Conservation (phyloP, 352 stramenopile genomes). For the Phytophthora constricta region DNA sequence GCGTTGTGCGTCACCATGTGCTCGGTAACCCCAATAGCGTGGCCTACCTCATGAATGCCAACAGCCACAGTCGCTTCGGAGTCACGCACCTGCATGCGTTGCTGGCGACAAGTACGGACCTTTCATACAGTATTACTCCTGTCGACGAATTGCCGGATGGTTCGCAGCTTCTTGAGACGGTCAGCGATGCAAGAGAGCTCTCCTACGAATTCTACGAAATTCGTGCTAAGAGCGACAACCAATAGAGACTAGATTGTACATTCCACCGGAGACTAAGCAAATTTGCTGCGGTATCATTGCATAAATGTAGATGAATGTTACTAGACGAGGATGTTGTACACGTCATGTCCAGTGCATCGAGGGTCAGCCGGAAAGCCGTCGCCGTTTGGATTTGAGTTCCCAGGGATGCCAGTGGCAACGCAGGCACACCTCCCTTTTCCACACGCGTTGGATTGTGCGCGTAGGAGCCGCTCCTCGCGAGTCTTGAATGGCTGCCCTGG, state of each 20-base stretch:
- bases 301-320: neutral
- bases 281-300: conserved; percentile 1
- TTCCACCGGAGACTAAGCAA: neutral
- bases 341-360: conserved; percentile 65
- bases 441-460: conserved; percentile 73
- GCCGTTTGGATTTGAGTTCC: conserved; percentile 78
- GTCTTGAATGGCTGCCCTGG: conserved; percentile 62
- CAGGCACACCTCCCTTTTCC: conserved; percentile 78
- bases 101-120: conserved; percentile 57
- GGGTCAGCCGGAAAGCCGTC: conserved; percentile 73
- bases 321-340: conserved; percentile 71
- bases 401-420: conserved; percentile 55
- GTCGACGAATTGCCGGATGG: conserved; percentile 68
- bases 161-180: conserved; percentile 70
- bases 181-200: conserved; percentile 78
- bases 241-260: conserved; percentile 13
- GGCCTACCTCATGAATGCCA: conserved; percentile 88
- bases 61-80: conserved; percentile 87
- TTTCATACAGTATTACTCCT: conserved; percentile 76
- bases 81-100: conserved; percentile 76
- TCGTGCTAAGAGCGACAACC: conserved; percentile 31
- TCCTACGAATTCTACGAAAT: conserved; percentile 91
- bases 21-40: conserved; percentile 46
- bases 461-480: conserved; percentile 65
- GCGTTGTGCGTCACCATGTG: conserved; percentile 73